Evolutionary conservation across 306 rosid species (phyloP).

Genomic region (Vigna mungo): DNA sequence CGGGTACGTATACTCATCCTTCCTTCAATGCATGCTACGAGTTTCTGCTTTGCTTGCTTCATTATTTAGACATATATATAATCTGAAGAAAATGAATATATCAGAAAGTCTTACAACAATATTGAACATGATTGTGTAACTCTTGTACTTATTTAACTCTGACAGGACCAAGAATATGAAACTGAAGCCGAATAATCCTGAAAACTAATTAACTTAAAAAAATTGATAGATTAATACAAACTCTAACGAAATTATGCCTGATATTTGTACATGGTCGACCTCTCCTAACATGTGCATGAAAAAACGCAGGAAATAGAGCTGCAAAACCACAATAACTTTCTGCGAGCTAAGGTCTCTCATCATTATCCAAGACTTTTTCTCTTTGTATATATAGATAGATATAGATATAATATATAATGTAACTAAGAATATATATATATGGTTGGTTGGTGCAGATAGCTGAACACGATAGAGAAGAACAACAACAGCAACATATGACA

Average conservation of each 20-base stretch:
- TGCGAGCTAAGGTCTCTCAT: constrained; percentile 71
- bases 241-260: not conserved
- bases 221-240: not conserved
- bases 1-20: constrained; percentile 72
- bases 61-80: not conserved
- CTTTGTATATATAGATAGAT: too few relatives aligned
- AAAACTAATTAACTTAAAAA: not conserved
- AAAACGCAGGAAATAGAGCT: constrained; percentile 76
- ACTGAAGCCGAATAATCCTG: not conserved
- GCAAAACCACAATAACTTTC: constrained; percentile 77
- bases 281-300: not conserved
- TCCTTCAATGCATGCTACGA: constrained; percentile 7
- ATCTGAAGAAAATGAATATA: not conserved
- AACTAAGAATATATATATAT: not conserved
- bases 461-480: constrained; percentile 67
- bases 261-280: not conserved
- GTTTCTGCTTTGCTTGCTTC: not conserved
- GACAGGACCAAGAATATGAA: not conserved
- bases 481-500: constrained; percentile 48
- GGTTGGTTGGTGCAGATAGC: constrained; percentile 57
- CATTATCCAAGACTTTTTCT: not conserved
- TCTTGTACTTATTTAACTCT: not conserved
- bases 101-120: not conserved
- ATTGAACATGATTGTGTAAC: not conserved
- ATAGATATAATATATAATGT: too few relatives aligned